Evolutionary conservation across 2,329 filamentous ascomycete species (phyloP).

Genomic region (Trichoderma simmonsii): DNA sequence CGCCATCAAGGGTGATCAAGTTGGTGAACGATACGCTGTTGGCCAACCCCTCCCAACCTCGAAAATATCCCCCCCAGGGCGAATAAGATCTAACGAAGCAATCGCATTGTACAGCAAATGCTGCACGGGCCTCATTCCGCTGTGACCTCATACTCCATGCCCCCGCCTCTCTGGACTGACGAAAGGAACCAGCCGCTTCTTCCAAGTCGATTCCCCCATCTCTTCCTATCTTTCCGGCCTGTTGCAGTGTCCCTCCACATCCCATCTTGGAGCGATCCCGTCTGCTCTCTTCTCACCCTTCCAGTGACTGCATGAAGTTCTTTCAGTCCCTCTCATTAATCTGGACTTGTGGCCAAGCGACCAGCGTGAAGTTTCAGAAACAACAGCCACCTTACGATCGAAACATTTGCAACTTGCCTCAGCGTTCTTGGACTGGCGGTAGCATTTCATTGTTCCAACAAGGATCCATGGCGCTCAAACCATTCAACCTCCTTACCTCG

Average conservation of each 20-base stretch:
- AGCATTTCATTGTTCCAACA: neutral
- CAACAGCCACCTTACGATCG: neutral
- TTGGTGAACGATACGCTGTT: too few species aligned
- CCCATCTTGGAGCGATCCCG: neutral
- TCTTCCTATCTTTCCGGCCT: neutral
- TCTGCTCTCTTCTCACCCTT: neutral
- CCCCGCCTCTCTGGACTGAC: neutral
- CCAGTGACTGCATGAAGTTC: neutral
- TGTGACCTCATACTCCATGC: neutral
- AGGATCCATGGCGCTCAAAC: neutral
- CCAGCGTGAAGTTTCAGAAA: neutral
- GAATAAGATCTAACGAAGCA: neutral
- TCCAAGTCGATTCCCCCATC: neutral
- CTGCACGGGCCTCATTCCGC: neutral
- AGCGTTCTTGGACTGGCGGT: neutral
- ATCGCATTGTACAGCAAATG: neutral
- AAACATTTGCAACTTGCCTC: neutral
- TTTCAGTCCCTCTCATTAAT: neutral
- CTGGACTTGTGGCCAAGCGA: neutral
- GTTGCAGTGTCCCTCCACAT: neutral
- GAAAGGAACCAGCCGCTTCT: neutral
- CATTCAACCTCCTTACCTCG: neutral
- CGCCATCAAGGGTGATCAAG: too few species aligned
- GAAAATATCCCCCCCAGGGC: too few species aligned
- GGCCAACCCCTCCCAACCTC: too few species aligned